Conservation (phyloP, 208 protist species). For the Trichomonas vaginalis region DNA sequence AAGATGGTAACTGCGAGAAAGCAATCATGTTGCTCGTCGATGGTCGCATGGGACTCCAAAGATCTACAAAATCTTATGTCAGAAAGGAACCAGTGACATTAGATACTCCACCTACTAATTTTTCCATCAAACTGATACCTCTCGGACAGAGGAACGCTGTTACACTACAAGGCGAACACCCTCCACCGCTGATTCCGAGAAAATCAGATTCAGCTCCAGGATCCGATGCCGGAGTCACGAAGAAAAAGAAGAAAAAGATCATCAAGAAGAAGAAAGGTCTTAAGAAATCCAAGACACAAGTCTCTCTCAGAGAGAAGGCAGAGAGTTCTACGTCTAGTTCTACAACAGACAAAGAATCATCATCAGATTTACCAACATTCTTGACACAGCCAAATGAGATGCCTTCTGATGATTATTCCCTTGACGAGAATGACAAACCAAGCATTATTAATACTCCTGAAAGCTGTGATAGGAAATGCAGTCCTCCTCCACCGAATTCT, state of each 20-base stretch:
- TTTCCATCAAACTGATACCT: not conserved
- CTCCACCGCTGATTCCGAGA: not conserved
- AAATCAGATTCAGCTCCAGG: not conserved
- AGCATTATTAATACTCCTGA: not conserved
- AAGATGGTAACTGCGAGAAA: not conserved
- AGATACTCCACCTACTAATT: not conserved
- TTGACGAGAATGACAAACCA: not conserved
- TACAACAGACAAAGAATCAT: not conserved
- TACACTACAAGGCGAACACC: not conserved
- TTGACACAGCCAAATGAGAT: not conserved
- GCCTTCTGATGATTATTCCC: not conserved
- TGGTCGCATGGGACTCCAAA: not conserved
- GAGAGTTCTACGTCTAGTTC: not conserved
- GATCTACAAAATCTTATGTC: not conserved
- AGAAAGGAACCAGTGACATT: not conserved
- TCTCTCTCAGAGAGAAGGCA: not conserved
- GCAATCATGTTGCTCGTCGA: not conserved
- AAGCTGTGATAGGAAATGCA: not conserved
- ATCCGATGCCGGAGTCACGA: not conserved
- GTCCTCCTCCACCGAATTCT: not conserved
- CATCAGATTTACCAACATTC: not conserved
- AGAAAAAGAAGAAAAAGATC: not conserved
- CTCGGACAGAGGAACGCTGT: not conserved
- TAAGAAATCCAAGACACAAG: not conserved
- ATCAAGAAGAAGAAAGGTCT: not conserved